Evolutionary conservation across 345 rosid genomes (phyloP).

Genomic region (Lumnitzera racemosa): DNA sequence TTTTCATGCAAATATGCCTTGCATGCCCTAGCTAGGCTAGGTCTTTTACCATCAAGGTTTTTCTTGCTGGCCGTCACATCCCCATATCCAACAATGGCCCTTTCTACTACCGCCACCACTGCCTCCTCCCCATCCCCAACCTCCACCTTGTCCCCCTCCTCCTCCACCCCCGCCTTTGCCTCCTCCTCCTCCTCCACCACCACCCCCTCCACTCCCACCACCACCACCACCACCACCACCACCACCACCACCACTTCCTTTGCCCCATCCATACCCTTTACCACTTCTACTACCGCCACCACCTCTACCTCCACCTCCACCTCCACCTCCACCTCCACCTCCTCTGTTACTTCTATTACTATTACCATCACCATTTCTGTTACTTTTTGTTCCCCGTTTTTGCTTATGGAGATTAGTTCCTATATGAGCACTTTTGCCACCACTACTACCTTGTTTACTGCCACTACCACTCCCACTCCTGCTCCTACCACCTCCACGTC

Average conservation of each 20-base stretch:
- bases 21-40: background rate
- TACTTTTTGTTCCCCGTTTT: too few species aligned
- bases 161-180: slow-evolving; percentile 1
- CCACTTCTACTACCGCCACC: slow-evolving; percentile 22
- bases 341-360: background rate
- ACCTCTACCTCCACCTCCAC: slow-evolving; percentile 11
- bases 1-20: background rate
- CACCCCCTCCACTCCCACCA: slow-evolving; percentile 7
- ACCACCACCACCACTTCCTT: slow-evolving; percentile 28
- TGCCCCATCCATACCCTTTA: slow-evolving; percentile 27
- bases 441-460: slow-evolving; percentile 9
- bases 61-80: slow-evolving; percentile 20
- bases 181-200: background rate
- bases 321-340: background rate
- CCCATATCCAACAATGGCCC: slow-evolving; percentile 43
- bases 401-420: too few species aligned
- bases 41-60: background rate
- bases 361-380: background rate
- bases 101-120: slow-evolving; percentile 22
- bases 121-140: slow-evolving; percentile 10
- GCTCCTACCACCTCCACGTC: too few species aligned
- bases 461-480: background rate
- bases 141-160: slow-evolving; percentile 11
- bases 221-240: slow-evolving; percentile 16
- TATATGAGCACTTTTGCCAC: background rate